Percentiles rank a stretch among this genome's conserved stretches.
These are phyloP conservation scores for Papiliotrema flavescens DNA, from an alignment of 1,284 basidiomycete species.

Conservation along the genomic window DNA sequence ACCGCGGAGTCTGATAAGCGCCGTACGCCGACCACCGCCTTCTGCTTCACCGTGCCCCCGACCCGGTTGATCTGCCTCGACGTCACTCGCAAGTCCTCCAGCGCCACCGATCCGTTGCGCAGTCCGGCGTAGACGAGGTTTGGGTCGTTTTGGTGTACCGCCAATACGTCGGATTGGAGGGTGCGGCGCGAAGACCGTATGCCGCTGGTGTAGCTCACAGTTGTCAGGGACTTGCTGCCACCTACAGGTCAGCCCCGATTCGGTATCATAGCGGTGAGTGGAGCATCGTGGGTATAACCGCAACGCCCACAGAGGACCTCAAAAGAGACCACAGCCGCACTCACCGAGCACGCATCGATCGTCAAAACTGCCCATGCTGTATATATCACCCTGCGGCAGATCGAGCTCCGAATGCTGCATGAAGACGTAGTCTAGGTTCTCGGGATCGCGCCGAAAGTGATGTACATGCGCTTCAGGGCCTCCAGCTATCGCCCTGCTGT, in stretches of 20 bases:
- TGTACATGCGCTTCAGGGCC: conserved; percentile 38
- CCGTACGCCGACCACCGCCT: conserved; percentile 36
- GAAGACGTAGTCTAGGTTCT: conserved; percentile 15
- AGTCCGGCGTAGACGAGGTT: conserved; percentile 34
- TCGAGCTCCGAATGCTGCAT: conserved; percentile 24
- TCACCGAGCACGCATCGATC: conserved; percentile 30
- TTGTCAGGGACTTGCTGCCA: background rate
- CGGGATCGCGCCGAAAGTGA: conserved; percentile 25
- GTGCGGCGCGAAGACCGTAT: conserved; percentile 9
- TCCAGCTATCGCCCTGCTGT: conserved; percentile 21
- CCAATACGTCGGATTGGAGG: conserved; percentile 29
- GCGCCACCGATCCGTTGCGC: conserved; percentile 16
- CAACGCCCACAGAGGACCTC: no score
- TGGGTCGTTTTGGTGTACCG: conserved; percentile 25
- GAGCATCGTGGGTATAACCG: no score
- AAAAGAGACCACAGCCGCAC: conserved; percentile 2
- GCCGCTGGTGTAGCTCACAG: background rate
- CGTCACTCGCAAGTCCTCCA: conserved; percentile 32
- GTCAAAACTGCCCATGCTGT: conserved; percentile 29
- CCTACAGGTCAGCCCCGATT: background rate
- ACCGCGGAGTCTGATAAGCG: conserved; percentile 36
- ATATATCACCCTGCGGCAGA: conserved; percentile 29
- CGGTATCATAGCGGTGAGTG: background rate
- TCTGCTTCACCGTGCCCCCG: conserved; percentile 18
- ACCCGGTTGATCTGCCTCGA: conserved; percentile 4